Evolutionary conservation across 345 rosid species (phyloP), one percentile per base, ranked within the genome.

Genomic region (Eucalyptus guilfoylei): DNA sequence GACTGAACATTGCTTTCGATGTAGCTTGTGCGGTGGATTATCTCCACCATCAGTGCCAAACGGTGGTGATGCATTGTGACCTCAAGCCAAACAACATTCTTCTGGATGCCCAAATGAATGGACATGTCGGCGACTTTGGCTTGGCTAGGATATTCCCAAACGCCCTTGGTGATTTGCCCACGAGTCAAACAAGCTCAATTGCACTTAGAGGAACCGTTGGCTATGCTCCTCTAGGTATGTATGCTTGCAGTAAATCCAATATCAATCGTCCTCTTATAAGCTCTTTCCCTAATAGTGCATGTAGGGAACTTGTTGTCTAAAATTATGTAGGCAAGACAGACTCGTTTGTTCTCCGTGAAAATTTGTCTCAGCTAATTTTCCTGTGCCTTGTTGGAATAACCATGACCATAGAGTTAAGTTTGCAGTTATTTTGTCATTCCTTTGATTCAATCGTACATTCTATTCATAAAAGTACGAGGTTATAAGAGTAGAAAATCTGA

Each of bases 61-160:
- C 72, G 1, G n/a, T 86, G 1, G 88, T 92, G 0, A 55, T 89
- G 48, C 93, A 89, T 40, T 88, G 92, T 89, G 92, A 92, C 72
- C 92, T 90, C 10, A 89, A 90, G 87, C 89, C 90, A 15, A 85
- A 88, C 34, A 90, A 90, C 54, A 1, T 90, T 64, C 92, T 91
- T 42, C 6, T 91, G 5, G 92, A 91, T 37, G 60, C 42, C 44
- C 49, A 90, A 16, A 87, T 89, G 89, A 87, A 26, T 49, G 89
- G 80, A 64, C 88, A 87, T 67, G 67, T 89, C 24, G 34, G 90
- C 5, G 92, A 89, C 69, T 90, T 90, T 5, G 86, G 90, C 42
- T 60, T 87, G 4, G 90, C 89, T 28, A 87, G 88, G 58, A 76
- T 72, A 72, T 58, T 85, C 44, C 0, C 86, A 11, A 49, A 62